A percentile compares a stretch with the other conserved stretches of the same genome.
Conservation (phyloP, 768 basidiomycete genomes). For the Clitopilus passeckerianus region DNA sequence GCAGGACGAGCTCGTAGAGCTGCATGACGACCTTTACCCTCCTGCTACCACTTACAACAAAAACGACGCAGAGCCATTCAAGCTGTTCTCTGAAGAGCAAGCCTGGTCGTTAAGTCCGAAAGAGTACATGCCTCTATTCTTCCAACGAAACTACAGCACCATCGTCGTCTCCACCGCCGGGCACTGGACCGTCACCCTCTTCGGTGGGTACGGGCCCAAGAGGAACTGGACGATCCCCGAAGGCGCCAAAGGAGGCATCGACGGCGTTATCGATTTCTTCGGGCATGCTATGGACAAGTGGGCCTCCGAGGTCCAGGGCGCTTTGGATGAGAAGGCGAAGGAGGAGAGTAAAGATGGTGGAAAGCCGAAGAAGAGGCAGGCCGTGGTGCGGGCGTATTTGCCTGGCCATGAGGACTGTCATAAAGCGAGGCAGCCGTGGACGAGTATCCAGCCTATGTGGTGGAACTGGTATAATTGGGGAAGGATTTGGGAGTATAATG, state of each 20-base stretch:
- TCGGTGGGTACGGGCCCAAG: constrained; percentile 26
- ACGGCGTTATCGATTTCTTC: constrained; percentile 54
- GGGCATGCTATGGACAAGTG: constrained; percentile 50
- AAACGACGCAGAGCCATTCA: constrained; percentile 19
- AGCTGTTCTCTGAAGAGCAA: constrained; percentile 51
- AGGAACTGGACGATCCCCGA: constrained; percentile 10
- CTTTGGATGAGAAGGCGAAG: constrained; percentile 29
- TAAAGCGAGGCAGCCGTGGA: constrained; percentile 39
- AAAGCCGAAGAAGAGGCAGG: constrained; percentile 36
- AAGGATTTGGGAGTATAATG: constrained; percentile 52
- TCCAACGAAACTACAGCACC: constrained; percentile 51
- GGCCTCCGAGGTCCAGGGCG: constrained; percentile 45
- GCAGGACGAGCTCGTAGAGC: constrained; percentile 36
- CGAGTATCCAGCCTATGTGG: constrained; percentile 33
- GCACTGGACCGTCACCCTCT: constrained; percentile 62
- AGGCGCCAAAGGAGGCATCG: constrained; percentile 38
- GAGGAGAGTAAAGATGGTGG: constrained; percentile 13
- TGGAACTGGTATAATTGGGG: constrained; percentile 65
- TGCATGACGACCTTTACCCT: constrained; percentile 36
- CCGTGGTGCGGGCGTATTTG: constrained; percentile 55
- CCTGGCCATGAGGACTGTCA: constrained; percentile 68
- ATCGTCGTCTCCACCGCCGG: constrained; percentile 62
- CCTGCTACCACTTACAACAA: not conserved
- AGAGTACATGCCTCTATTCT: constrained; percentile 49
- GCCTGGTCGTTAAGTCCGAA: constrained; percentile 49